A percentile compares a stretch with the other conserved stretches of the same genome.
Conservation (phyloP, 257 asterid genomes). For the Coffea canephora region DNA sequence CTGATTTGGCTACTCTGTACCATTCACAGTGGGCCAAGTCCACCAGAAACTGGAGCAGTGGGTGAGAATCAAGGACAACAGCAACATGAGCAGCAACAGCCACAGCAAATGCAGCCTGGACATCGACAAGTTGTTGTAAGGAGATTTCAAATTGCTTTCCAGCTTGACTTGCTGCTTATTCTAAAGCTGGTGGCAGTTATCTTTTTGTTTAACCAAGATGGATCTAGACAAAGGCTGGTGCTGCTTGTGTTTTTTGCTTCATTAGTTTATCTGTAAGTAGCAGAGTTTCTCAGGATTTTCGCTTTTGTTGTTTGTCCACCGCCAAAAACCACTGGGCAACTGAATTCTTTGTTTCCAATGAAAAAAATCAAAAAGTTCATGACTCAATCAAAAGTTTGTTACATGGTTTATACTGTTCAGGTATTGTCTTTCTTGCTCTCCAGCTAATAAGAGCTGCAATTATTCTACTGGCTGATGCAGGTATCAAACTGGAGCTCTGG, state of each 20-base stretch:
- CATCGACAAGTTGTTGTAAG: conserved; percentile 76
- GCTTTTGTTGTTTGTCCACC: neutral
- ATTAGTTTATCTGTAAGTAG: conserved; percentile 80
- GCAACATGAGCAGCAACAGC: conserved; percentile 53
- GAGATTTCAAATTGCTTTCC: conserved; percentile 88
- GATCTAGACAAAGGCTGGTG: conserved; percentile 81
- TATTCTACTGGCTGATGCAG: conserved; percentile 41
- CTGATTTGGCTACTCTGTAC: conserved; percentile 7
- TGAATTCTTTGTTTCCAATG: neutral
- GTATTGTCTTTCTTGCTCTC: neutral
- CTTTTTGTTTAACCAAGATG: conserved; percentile 94
- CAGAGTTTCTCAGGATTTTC: conserved; percentile 6
- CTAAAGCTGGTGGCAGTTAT: conserved; percentile 88
- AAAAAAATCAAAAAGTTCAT: neutral
- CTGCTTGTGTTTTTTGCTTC: conserved; percentile 78
- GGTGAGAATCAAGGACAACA: conserved; percentile 62
- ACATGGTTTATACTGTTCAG: neutral
- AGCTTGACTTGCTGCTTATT: conserved; percentile 76
- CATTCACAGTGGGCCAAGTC: conserved; percentile 52
- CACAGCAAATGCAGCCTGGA: conserved; percentile 54
- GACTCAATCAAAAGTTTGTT: neutral
- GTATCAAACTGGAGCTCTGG: conserved; percentile 96
- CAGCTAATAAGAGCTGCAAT: neutral
- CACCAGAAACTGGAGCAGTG: conserved; percentile 51
- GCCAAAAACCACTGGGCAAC: neutral